Base-by-base conservation (phyloP, 805 yeast species). In the Candida boleticola region DNA sequence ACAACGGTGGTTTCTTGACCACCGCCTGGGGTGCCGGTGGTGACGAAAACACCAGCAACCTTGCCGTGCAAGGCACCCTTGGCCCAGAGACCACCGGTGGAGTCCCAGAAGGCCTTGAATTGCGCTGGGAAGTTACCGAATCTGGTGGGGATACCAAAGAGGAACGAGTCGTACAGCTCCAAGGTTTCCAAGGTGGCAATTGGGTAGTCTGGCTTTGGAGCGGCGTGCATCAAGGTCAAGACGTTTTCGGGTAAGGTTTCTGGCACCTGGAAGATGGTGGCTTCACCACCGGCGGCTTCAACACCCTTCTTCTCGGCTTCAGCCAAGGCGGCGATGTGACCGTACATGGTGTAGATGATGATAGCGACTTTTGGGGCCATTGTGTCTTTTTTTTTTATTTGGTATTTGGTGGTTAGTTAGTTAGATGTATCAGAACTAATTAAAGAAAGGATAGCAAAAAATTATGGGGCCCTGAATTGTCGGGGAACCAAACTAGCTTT, bases 131-230 rank as follows among this genome's bases (percentile, higher is more conserved):
- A 66, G 61, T 74, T 78, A 65, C 96, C 97, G 60, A 68, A 89
- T 67, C 96, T 80, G 42, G 96, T 85, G 55, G 96, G 95, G 53
- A 85, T 63, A 59, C 96, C 97, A 54, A 89, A 85, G 50, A 89
- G 51, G 69, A 84, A 79, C 36, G 90, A 95, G 58, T 89, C 95
- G 71, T 82, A 85, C 49, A 73, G 67, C 3, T 66, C 58, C 51
- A 89, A 71, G 16, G 79, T 74, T 17, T 77, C 84, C 7, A 63
- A 53, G 13, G 85, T 72, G 39, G 87, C 87, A 55, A 77, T 68
- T 51, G 93, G 90, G 61, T 64, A 63, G 47, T 56, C 53, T 47
- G 62, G 55, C 54, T 58, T 60, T 42, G 77, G 71, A 33, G 87
- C 80, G 27, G 90, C 89, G 51, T 79, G 77, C 70, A 87, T 67